Percentiles rank a stretch among this genome's conserved stretches.
Conservation (phyloP, 2,329 filamentous ascomycete species). For the Huntiella moniliformis region DNA sequence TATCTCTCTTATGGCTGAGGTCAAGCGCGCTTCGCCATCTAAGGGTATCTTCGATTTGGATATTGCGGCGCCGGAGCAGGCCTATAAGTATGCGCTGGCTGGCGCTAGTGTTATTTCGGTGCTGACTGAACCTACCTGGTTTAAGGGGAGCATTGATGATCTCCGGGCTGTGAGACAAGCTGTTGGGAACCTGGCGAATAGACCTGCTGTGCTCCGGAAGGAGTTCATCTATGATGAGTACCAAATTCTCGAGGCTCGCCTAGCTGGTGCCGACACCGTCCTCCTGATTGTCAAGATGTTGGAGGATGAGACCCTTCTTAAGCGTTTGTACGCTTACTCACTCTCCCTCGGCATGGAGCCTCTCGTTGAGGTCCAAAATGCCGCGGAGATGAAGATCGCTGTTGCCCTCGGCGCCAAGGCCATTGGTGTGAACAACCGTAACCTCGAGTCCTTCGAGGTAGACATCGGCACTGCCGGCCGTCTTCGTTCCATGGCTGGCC, state of each 20-base stretch:
- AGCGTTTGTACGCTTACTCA: slow-evolving; percentile 72
- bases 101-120: slow-evolving; percentile 96
- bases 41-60: slow-evolving; percentile 85
- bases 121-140: slow-evolving; percentile 97
- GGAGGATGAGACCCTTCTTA: slow-evolving; percentile 45
- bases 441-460: slow-evolving; percentile 90
- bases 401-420: slow-evolving; percentile 73
- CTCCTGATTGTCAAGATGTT: slow-evolving; percentile 98
- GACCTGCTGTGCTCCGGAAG: slow-evolving; percentile 81
- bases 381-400: slow-evolving; percentile 78
- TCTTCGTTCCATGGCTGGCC: slow-evolving; percentile 68
- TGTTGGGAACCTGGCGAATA: slow-evolving; percentile 76
- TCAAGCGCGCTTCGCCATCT: slow-evolving; percentile 89
- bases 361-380: slow-evolving; percentile 86
- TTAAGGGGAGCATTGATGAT: slow-evolving; percentile 95
- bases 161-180: slow-evolving; percentile 71
- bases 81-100: slow-evolving; percentile 75
- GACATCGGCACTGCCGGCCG: slow-evolving; percentile 84
- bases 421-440: slow-evolving; percentile 95
- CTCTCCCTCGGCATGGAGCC: slow-evolving; percentile 89
- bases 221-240: slow-evolving; percentile 98
- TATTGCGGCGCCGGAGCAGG: slow-evolving; percentile 76
- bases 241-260: slow-evolving; percentile 82
- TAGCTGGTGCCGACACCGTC: slow-evolving; percentile 87
- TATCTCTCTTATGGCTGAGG: slow-evolving; percentile 92